Evolutionary conservation across 345 rosid genomes (phyloP).

Genomic region (Fremontodendron californicum): DNA sequence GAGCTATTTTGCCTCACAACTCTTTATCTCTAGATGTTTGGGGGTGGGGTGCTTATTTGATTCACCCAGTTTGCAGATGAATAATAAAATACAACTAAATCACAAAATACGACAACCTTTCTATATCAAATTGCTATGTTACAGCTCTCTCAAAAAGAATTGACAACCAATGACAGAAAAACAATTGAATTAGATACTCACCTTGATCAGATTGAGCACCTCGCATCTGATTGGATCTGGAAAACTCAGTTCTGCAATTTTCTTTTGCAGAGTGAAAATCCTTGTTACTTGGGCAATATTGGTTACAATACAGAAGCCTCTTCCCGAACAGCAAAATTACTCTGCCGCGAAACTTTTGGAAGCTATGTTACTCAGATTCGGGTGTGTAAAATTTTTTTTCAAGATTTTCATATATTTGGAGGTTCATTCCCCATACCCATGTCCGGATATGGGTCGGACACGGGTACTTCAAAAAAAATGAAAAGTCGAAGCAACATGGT

Average conservation of each 20-base stretch:
- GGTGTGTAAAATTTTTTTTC: too few species aligned
- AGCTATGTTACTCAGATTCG: too few species aligned
- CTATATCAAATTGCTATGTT: constrained; percentile 22
- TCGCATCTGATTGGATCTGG: neutral
- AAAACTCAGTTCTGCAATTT: neutral
- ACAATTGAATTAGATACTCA: neutral
- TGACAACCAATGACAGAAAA: constrained; percentile 13
- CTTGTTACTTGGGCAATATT: neutral
- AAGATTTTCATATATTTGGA: too few species aligned
- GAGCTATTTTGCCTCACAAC: too few species aligned
- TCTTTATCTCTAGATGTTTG: constrained; percentile 10
- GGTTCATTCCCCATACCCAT: too few species aligned
- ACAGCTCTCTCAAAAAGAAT: constrained; percentile 29
- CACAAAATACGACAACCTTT: constrained; percentile 6
- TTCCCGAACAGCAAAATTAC: neutral
- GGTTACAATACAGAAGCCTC: constrained; percentile 6
- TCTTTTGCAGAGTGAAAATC: neutral
- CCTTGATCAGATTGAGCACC: neutral
- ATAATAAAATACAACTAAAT: neutral
- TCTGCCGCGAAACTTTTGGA: neutral
- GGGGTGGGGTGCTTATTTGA: constrained; percentile 11
- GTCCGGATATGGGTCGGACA: too few species aligned
- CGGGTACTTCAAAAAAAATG: too few species aligned
- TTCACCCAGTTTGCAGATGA: constrained; percentile 23
- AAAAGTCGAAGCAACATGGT: too few species aligned